These are phyloP conservation scores for Avena atlantica DNA, from an alignment of 176 grass and related monocot genomes.

Conservation along the genomic window DNA sequence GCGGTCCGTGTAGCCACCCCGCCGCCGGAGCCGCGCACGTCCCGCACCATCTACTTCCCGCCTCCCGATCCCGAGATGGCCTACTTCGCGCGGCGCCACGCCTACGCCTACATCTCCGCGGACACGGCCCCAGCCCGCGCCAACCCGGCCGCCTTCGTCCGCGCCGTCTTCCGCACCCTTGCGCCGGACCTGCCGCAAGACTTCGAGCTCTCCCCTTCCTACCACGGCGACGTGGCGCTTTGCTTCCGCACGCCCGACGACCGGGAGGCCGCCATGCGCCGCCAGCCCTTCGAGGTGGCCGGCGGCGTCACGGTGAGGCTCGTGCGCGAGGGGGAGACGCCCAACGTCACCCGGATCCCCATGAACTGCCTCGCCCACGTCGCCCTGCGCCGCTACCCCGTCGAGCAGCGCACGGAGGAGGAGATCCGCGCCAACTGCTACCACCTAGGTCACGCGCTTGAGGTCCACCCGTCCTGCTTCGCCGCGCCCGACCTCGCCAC, in stretches of 20 bases:
- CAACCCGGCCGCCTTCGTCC: background rate
- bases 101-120: background rate
- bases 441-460: background rate
- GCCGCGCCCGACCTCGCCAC: background rate
- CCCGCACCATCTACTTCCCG: background rate
- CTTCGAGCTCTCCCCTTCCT: background rate
- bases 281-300: background rate
- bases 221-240: background rate
- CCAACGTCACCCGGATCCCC: background rate
- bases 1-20: background rate
- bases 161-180: background rate
- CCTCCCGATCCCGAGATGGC: background rate
- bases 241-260: background rate
- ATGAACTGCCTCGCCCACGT: background rate
- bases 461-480: constrained; percentile 13
- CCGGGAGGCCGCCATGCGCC: background rate
- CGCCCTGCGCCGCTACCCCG: constrained; percentile 11
- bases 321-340: background rate
- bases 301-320: background rate
- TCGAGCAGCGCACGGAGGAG: background rate
- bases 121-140: background rate
- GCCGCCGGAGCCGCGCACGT: background rate
- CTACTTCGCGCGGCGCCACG: background rate
- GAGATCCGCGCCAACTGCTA: background rate
- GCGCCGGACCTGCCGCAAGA: background rate